Conservation (phyloP, 1,139 yeast species). For the Taiozyma sp. region DNA sequence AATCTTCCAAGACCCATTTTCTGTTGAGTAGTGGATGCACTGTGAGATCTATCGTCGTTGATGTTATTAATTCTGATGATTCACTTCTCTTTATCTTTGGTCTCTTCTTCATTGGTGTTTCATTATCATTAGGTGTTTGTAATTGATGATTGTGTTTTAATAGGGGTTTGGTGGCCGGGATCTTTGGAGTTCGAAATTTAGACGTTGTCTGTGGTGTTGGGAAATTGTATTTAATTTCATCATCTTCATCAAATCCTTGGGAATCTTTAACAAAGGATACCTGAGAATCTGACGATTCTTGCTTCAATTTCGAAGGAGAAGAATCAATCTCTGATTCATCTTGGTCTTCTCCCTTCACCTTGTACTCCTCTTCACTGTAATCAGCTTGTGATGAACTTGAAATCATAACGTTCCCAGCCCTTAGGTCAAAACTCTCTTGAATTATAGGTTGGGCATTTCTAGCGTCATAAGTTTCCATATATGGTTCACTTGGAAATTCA, state of each 20-base stretch:
- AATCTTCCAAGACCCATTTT: constrained; percentile 44
- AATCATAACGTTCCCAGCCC: constrained; percentile 5
- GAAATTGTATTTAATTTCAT: neutral
- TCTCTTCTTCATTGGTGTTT: constrained; percentile 16
- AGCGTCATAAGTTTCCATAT: constrained; percentile 6
- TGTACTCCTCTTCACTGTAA: neutral
- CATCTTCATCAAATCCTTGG: constrained; percentile 6
- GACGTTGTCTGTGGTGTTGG: constrained; percentile 19
- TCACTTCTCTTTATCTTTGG: constrained; percentile 3
- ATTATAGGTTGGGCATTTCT: constrained; percentile 2
- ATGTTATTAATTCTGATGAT: constrained; percentile 3
- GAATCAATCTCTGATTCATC: neutral
- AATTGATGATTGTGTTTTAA: constrained; percentile 1
- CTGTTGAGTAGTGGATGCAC: constrained; percentile 15
- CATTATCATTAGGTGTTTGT: constrained; percentile 15
- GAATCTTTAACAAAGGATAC: constrained; percentile 6
- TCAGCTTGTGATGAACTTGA: constrained; percentile 9
- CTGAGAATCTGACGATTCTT: constrained; percentile 1
- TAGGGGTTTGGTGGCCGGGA: neutral
- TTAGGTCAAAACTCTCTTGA: constrained; percentile 8
- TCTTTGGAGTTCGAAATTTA: constrained; percentile 13
- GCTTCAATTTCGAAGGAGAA: constrained; percentile 5
- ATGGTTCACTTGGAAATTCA: constrained; percentile 2
- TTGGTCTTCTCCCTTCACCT: neutral
- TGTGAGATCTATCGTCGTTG: constrained; percentile 16